Base-by-base conservation (phyloP, 768 basidiomycete genomes). In the Serendipita vermifera region DNA sequence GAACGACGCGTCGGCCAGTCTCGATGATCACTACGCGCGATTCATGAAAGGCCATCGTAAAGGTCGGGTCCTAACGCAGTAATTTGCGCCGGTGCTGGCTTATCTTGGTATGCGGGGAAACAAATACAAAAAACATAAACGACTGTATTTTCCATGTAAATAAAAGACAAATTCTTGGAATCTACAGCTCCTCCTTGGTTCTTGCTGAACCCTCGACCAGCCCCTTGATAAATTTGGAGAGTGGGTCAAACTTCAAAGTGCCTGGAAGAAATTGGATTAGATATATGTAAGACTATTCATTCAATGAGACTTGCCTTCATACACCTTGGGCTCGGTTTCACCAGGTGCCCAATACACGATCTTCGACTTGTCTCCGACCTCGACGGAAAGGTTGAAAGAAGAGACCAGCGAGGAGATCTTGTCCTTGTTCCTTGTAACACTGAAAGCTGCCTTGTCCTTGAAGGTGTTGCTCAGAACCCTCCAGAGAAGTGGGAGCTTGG, bases 1-100 rank as follows among this genome's bases (percentile, higher is more conserved):
- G 78, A 48, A 92, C 69, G 41, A 73, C 66, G 3, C 84, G 83
- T 54, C 83, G 73, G 55, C 81, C 76, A 11, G 82, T 83, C 69
- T 92, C 91, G 65, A 94, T 78, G 67, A 92, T 73, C 59, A 91
- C 76, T 39, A 90, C 76, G 54, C 78, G 82, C 48, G 85, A 78
- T 68, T 92, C 88, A 66, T 88, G 85, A 67, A 89, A 83, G 35
- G 80, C 33, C 66, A 67, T 67, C 6, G 38, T 51, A 27, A 17
- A 5, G 29, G 14, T 29, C 51, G 22, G 38, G 39, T 41, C 7
- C n/a, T 20, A 41, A 26, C 17, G 5, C 39, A 41, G 39, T 41
- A 17, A 41, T 20, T 39, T 15, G 39, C 17, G 15, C 7, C 39
- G 27, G 27, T 26, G n/a, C n/a, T n/a, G n/a, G n/a, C n/a, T n/a